phyloP scores from a whole-genome alignment of 2,329 filamentous ascomycete species.

The Hortaea sp. region DNA sequence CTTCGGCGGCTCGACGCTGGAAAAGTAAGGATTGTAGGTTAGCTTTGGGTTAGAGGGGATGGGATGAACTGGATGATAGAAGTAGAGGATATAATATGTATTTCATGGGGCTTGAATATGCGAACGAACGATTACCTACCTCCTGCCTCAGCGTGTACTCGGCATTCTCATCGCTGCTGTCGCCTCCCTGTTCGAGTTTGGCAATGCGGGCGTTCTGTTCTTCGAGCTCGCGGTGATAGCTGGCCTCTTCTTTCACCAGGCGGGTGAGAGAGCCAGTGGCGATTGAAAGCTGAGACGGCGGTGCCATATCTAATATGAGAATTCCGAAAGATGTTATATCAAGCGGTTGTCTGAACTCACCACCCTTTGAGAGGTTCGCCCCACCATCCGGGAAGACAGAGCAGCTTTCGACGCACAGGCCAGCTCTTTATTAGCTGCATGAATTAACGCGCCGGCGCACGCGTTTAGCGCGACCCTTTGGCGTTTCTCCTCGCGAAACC shows the following conservation, averaged over 20 bases:
- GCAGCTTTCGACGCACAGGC: too few species aligned
- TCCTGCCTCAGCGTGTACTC: conserved; percentile 77
- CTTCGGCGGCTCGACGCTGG: conserved; percentile 72
- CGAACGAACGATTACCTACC: conserved; percentile 41
- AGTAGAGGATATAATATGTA: background rate
- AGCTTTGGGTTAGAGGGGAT: conserved; percentile 1
- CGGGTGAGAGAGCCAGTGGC: conserved; percentile 70
- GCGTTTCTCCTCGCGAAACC: too few species aligned
- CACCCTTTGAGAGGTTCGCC: background rate
- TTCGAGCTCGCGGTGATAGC: conserved; percentile 77
- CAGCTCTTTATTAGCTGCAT: too few species aligned
- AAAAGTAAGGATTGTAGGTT: background rate
- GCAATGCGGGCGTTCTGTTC: conserved; percentile 63
- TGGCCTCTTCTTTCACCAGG: conserved; percentile 81
- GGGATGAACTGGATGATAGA: conserved; percentile 3
- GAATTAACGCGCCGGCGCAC: too few species aligned
- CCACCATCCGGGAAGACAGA: background rate
- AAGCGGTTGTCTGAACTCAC: background rate
- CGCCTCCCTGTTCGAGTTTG: conserved; percentile 43
- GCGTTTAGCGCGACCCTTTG: too few species aligned
- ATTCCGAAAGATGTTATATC: too few species aligned
- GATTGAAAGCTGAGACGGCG: conserved; percentile 67
- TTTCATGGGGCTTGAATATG: background rate
- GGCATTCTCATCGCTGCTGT: conserved; percentile 57
- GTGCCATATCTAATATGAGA: conserved; percentile 49